A percentile compares a stretch with the other conserved stretches of the same genome.
These are phyloP conservation scores for Schizopora paradoxa DNA, from an alignment of 1,284 basidiomycete genomes.

Conservation along the genomic window DNA sequence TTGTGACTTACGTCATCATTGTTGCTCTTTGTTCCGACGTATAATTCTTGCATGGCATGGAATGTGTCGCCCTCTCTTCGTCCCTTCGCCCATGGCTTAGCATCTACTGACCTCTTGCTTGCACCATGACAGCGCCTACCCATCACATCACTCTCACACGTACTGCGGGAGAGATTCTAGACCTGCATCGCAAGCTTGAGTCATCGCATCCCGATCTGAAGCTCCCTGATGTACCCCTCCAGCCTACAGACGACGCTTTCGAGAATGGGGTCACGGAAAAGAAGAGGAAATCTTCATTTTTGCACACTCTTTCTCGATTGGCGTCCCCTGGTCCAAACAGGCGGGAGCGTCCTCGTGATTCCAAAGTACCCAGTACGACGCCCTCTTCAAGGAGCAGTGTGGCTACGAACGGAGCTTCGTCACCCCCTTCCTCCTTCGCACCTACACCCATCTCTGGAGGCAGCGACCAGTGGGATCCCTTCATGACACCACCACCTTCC, in stretches of 20 bases:
- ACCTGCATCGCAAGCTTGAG: slow-evolving; percentile 71
- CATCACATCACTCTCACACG: slow-evolving; percentile 85
- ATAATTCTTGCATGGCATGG: too few relatives aligned
- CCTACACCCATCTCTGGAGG: slow-evolving; percentile 11
- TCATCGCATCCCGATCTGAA: slow-evolving; percentile 47
- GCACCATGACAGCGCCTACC: slow-evolving; percentile 56
- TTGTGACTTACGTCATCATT: too few relatives aligned
- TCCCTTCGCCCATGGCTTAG: not conserved
- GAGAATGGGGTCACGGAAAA: slow-evolving; percentile 5
- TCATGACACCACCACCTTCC: slow-evolving; percentile 15
- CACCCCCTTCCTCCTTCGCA: slow-evolving; percentile 15
- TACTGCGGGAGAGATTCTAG: slow-evolving; percentile 66
- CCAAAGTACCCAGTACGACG: slow-evolving; percentile 7
- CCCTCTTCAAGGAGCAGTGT: slow-evolving; percentile 14
- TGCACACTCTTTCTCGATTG: slow-evolving; percentile 75
- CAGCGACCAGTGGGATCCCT: slow-evolving; percentile 17
- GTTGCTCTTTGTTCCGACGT: too few relatives aligned
- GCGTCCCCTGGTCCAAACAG: slow-evolving; percentile 57
- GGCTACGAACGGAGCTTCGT: not conserved
- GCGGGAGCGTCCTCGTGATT: slow-evolving; percentile 19
- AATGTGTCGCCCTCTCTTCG: slow-evolving; percentile 4
- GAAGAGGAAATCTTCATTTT: slow-evolving; percentile 75
- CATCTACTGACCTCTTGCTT: slow-evolving; percentile 17
- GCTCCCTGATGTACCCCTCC: slow-evolving; percentile 55
- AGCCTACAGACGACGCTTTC: slow-evolving; percentile 44